A percentile compares a stretch with the other conserved stretches of the same genome.
Conservation (phyloP, 2,329 filamentous ascomycete genomes). For the Nothomitra cinnamomea region DNA sequence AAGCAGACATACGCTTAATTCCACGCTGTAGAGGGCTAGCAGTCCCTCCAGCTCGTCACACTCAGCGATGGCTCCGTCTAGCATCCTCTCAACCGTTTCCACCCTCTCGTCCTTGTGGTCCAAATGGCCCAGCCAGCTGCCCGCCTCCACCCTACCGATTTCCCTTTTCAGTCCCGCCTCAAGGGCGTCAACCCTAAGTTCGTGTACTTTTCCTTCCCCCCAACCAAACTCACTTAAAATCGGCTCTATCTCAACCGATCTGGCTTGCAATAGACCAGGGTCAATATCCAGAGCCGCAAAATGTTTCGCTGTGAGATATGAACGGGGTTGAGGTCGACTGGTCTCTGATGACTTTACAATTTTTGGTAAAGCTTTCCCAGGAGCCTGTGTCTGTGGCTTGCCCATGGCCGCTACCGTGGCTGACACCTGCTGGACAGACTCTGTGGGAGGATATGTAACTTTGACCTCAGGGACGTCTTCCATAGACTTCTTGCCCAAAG, state of each 20-base stretch:
- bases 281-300: slow-evolving; percentile 65
- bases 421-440: slow-evolving; percentile 20
- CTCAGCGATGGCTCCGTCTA: slow-evolving; percentile 82
- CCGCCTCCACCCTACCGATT: slow-evolving; percentile 77
- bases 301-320: slow-evolving; percentile 43
- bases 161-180: slow-evolving; percentile 74
- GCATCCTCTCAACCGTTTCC: slow-evolving; percentile 65
- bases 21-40: slow-evolving; percentile 84
- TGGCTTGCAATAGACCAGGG: slow-evolving; percentile 54
- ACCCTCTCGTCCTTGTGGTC: slow-evolving; percentile 83
- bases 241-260: slow-evolving; percentile 63
- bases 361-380: slow-evolving; percentile 14
- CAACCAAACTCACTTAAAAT: slow-evolving; percentile 79
- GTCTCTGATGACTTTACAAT: slow-evolving; percentile 25
- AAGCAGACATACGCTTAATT: slow-evolving; percentile 54
- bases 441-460: slow-evolving; percentile 29
- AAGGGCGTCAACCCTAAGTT: slow-evolving; percentile 56
- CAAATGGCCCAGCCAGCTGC: slow-evolving; percentile 71
- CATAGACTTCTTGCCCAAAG: slow-evolving; percentile 10
- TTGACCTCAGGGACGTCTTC: slow-evolving; percentile 40
- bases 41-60: slow-evolving; percentile 94
- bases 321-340: slow-evolving; percentile 42
- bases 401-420: slow-evolving; percentile 12
- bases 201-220: slow-evolving; percentile 59
- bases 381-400: slow-evolving; percentile 21